Percentiles rank a stretch among this genome's conserved stretches.
Conservation (phyloP, 345 rosid species). For the Pelargonium nanum region DNA sequence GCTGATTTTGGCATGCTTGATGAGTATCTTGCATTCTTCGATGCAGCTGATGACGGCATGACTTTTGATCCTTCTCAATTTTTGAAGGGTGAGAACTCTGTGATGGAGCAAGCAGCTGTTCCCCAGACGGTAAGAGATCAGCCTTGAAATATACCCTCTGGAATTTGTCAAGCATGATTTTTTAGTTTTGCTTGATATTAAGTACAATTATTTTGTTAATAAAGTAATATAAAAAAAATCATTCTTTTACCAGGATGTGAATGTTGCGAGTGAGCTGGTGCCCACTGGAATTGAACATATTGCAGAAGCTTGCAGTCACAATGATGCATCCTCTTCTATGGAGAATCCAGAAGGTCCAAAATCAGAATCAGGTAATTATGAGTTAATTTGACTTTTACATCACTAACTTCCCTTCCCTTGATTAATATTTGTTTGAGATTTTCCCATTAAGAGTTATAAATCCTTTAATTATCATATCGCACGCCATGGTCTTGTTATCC, state of each 20-base stretch:
- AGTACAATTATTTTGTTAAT: neutral
- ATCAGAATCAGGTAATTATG: constrained; percentile 45
- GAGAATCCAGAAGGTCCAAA: constrained; percentile 31
- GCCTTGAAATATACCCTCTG: neutral
- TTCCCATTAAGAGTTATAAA: neutral
- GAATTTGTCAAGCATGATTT: neutral
- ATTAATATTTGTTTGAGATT: neutral
- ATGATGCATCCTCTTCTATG: constrained; percentile 49
- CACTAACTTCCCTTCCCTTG: neutral
- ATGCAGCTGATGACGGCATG: constrained; percentile 41
- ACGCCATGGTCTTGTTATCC: neutral
- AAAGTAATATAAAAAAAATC: neutral
- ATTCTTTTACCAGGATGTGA: constrained; percentile 23
- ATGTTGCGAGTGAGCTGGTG: constrained; percentile 33
- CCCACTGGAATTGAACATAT: constrained; percentile 21
- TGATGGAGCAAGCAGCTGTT: constrained; percentile 17
- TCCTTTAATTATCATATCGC: neutral
- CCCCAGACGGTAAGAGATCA: constrained; percentile 28
- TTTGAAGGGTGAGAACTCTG: constrained; percentile 22
- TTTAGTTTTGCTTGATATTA: constrained; percentile 6
- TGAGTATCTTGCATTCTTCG: constrained; percentile 61
- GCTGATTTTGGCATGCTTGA: constrained; percentile 42
- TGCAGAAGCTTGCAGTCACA: constrained; percentile 20
- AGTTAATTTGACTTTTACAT: neutral
- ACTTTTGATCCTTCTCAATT: constrained; percentile 49